Percentiles rank a stretch among this genome's conserved stretches.
Conservation (phyloP, 768 basidiomycete genomes). For the Leccinum longicurvipes region DNA sequence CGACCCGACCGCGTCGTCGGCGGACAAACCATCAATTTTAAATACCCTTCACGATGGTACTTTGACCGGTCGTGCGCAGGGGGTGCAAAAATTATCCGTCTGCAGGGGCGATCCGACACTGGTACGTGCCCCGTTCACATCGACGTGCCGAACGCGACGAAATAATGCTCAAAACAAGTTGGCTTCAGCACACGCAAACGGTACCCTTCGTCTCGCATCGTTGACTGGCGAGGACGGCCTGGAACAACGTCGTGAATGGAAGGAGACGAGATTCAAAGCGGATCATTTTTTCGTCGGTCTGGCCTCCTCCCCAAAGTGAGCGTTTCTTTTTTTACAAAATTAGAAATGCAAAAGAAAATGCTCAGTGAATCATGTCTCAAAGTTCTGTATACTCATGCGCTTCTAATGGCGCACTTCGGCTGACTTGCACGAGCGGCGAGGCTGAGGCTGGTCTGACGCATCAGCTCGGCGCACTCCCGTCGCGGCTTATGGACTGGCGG, state of each 20-base stretch:
- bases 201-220: conserved; percentile 44
- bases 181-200: conserved; percentile 61
- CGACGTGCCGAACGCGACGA: conserved; percentile 13
- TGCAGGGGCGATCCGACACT: conserved; percentile 29
- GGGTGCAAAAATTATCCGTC: conserved; percentile 41
- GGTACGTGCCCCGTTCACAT: conserved; percentile 33
- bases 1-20: conserved; percentile 28
- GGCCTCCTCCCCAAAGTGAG: conserved; percentile 47
- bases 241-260: conserved; percentile 51
- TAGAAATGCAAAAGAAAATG: neutral
- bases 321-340: neutral
- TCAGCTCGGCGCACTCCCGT: conserved; percentile 51
- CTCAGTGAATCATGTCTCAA: neutral
- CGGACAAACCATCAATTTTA: conserved; percentile 30
- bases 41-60: conserved; percentile 35
- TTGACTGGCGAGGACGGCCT: conserved; percentile 42
- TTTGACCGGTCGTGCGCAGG: conserved; percentile 31
- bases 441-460: conserved; percentile 13
- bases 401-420: conserved; percentile 68
- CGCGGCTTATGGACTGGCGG: conserved; percentile 66
- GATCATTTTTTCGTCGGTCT: conserved; percentile 64
- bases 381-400: conserved; percentile 64
- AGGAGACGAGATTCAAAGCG: conserved; percentile 54
- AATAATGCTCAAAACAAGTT: conserved; percentile 53
- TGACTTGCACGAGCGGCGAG: conserved; percentile 35